A percentile compares a stretch with the other conserved stretches of the same genome.
Conservation (phyloP, 2,329 filamentous ascomycete species). For the Ceratocystis huliohia region DNA sequence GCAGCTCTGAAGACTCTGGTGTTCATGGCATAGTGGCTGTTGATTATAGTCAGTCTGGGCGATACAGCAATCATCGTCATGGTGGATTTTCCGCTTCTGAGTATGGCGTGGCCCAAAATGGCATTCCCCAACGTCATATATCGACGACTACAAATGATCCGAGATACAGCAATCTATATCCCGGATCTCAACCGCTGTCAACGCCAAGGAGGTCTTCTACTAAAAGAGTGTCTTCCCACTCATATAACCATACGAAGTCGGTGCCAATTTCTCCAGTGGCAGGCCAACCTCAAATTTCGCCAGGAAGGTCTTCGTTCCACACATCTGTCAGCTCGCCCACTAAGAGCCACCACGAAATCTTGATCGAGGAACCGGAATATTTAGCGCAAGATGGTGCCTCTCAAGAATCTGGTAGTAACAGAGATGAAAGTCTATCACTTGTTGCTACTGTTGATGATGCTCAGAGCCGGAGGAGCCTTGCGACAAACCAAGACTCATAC, state of each 20-base stretch:
- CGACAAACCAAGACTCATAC: not conserved
- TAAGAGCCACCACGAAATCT: not conserved
- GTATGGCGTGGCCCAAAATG: not conserved
- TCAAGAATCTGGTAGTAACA: constrained; percentile 16
- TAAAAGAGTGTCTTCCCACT: not conserved
- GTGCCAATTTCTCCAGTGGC: not conserved
- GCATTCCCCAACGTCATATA: not conserved
- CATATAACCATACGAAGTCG: not conserved
- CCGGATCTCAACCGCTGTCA: not conserved
- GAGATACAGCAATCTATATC: not conserved
- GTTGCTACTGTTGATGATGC: constrained; percentile 44
- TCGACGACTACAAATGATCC: not conserved
- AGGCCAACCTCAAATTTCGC: not conserved
- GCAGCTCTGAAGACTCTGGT: constrained; percentile 16
- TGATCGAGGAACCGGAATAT: not conserved
- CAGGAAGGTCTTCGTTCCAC: not conserved
- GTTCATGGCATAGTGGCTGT: constrained; percentile 5
- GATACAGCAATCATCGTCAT: not conserved
- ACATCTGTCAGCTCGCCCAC: not conserved
- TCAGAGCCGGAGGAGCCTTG: constrained; percentile 12
- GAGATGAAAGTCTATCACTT: constrained; percentile 40
- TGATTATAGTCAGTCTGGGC: not conserved
- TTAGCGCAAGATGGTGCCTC: not conserved
- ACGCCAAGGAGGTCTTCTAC: not conserved
- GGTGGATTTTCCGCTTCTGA: not conserved